Evolutionary conservation across 352 stramenopile genomes (phyloP), one percentile per base, ranked within the genome.

Genomic region (Peronospora belbahrii): DNA sequence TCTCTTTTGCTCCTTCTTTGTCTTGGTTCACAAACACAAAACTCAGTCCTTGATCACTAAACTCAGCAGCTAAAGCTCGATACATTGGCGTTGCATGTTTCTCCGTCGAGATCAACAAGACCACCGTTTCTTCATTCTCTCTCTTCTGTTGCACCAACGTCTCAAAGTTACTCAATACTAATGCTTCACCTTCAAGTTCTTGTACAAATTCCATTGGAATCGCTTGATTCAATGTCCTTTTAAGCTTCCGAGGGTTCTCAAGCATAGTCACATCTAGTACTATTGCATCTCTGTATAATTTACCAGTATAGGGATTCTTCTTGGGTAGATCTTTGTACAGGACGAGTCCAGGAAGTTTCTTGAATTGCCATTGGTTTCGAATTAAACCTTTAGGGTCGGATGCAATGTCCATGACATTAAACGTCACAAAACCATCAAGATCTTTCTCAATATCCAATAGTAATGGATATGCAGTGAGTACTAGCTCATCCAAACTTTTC

Each of bases 251-350:
- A 22, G 64, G 60, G 18, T 83, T 58, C 10, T 78, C 43, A 14
- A 83, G 53, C 34, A 82, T 39, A 6, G 44, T 23, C 0, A 65
- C 47, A 11, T 76, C 59, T 15, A 42, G 42, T 11, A 68, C 28
- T 31, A 59, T 51, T 9, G 75, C 52, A 27, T 80, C 62, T 33
- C 79, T 64, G 41, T 88, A 91, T 42, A 67, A 39, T 37, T 71
- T 70, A 11, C 67, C 63, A 13, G 76, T 86, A 54, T 91, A 91
- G 6, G 79, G 79, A 42, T 91, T 91, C 59, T 69, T 52, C 22
- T 85, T 73, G 0, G 79, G 79, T 17, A 46, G 49, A 22, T 83
- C 76, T 36, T 65, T 73, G 56, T 83, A 87, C 17, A 85, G 27
- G 2, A 86, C 46, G 6, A 91, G 46, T 17, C 67, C 70, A 1